Conservation (phyloP, 257 asterid species). For the Nicotiana obtusifolia region DNA sequence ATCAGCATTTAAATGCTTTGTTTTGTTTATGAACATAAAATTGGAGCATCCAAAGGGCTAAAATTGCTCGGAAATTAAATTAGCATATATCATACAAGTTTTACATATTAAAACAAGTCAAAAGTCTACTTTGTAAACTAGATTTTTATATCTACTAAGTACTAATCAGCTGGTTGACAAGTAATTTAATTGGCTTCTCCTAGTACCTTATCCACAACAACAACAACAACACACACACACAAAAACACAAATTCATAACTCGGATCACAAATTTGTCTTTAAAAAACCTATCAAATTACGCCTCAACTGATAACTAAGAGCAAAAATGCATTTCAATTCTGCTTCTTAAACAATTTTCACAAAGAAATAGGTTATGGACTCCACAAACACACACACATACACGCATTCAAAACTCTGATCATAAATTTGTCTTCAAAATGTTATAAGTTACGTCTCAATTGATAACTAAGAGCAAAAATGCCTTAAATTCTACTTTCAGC, state of each 20-base stretch:
- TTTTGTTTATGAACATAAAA: not conserved
- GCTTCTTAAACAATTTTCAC: too few species aligned
- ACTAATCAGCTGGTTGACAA: not conserved
- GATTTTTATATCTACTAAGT: not conserved
- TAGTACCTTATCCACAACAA: not conserved
- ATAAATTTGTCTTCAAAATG: not conserved
- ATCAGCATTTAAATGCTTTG: slow-evolving; percentile 5
- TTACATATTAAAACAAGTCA: not conserved
- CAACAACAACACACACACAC: not conserved
- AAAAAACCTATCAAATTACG: too few species aligned
- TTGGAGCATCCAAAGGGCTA: not conserved
- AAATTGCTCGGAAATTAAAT: not conserved
- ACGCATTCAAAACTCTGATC: not conserved
- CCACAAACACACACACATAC: not conserved
- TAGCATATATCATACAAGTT: not conserved
- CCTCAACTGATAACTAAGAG: too few species aligned
- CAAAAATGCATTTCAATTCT: too few species aligned
- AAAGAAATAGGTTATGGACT: too few species aligned
- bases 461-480: not conserved
- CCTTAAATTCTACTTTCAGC: not conserved
- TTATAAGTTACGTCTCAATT: not conserved
- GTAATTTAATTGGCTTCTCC: not conserved
- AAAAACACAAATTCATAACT: too few species aligned
- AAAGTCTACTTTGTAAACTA: not conserved
- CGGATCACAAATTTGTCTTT: too few species aligned